These are phyloP conservation scores for Eucalyptus marginata DNA, from an alignment of 345 rosid species.

Conservation along the genomic window DNA sequence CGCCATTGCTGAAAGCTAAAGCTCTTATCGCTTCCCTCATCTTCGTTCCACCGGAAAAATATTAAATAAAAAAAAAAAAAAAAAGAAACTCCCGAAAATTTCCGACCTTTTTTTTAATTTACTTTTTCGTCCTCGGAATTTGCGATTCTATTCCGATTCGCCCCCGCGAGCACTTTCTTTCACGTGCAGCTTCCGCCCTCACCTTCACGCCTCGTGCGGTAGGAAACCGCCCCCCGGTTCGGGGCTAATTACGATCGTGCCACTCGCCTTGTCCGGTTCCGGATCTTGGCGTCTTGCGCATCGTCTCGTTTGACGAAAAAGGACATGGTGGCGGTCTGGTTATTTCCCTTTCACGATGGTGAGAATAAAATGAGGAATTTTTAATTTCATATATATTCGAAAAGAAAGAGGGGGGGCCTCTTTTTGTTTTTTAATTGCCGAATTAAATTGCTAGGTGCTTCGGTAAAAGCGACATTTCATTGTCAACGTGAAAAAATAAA, in stretches of 20 bases:
- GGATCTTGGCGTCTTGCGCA: background rate
- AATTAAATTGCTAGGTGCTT: background rate
- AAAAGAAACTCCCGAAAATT: background rate
- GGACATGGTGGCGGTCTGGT: background rate
- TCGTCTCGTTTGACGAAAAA: background rate
- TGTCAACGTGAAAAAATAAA: background rate
- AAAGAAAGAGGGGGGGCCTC: too few relatives aligned
- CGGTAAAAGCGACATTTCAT: background rate
- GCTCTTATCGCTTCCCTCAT: background rate
- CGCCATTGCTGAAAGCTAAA: background rate
- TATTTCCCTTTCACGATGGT: background rate
- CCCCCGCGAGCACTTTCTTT: background rate
- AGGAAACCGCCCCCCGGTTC: background rate
- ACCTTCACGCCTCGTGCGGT: background rate
- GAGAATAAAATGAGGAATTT: background rate
- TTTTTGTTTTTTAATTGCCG: background rate
- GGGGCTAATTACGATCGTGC: background rate
- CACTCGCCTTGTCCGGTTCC: background rate
- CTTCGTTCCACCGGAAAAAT: background rate
- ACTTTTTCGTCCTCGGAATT: background rate
- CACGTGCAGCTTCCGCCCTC: background rate
- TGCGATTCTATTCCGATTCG: background rate
- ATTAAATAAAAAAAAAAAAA: rapidly evolving
- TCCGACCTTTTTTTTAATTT: background rate
- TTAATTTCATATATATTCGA: background rate